A percentile compares a stretch with the other conserved stretches of the same genome.
phyloP scores from a whole-genome alignment of 2,329 filamentous ascomycete species.

The Fusarium haematococcum region DNA sequence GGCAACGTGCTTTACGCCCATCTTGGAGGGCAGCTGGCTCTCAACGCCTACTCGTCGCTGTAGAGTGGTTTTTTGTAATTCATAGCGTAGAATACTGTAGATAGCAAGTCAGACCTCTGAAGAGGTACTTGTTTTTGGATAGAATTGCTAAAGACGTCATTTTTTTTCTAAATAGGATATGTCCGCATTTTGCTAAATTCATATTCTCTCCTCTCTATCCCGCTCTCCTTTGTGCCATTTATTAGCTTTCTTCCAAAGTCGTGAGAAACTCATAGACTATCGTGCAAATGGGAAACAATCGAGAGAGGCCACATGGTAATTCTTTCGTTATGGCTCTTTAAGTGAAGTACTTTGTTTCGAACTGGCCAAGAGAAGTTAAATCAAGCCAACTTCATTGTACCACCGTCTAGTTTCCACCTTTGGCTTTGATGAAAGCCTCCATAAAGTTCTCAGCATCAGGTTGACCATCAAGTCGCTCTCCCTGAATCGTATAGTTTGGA shows the following conservation, averaged over 20 bases:
- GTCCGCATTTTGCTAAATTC: background rate
- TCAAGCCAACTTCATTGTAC: background rate
- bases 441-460: conserved; percentile 29
- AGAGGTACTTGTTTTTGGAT: background rate
- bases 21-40: conserved; percentile 75
- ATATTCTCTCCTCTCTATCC: background rate
- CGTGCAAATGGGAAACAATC: background rate
- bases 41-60: conserved; percentile 72
- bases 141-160: background rate
- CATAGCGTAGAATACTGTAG: conserved; percentile 11
- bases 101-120: background rate
- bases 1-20: conserved; percentile 80
- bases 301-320: background rate
- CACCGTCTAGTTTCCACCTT: background rate
- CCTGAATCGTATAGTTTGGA: conserved; percentile 30
- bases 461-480: conserved; percentile 18
- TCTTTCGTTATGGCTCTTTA: background rate
- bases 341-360: background rate
- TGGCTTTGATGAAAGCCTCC: conserved; percentile 35
- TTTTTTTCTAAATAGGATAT: background rate
- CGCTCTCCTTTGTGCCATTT: background rate
- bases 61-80: conserved; percentile 14
- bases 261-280: background rate
- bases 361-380: background rate
- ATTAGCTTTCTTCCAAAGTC: background rate